These are phyloP conservation scores for Globisporangium splendens DNA, from an alignment of 352 stramenopile genomes.

Conservation along the genomic window DNA sequence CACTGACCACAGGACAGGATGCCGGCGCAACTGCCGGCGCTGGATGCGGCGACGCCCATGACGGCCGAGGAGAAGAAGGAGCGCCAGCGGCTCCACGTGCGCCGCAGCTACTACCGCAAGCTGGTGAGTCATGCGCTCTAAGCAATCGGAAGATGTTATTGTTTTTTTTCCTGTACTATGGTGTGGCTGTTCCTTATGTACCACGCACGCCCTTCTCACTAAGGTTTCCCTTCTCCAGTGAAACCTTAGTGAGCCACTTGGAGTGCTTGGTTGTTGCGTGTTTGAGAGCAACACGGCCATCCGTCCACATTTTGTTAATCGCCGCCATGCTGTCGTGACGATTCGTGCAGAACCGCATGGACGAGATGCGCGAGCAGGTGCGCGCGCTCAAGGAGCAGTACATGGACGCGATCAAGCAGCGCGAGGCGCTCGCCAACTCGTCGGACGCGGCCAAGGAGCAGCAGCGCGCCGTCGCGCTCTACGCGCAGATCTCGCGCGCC, in stretches of 20 bases:
- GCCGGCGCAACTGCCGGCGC: constrained; percentile 1
- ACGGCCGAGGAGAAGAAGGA: constrained; percentile 43
- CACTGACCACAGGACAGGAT: no score
- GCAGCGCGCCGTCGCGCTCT: constrained; percentile 25
- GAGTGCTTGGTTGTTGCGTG: no score
- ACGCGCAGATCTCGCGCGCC: constrained; percentile 42
- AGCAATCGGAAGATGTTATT: neutral
- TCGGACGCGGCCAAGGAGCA: constrained; percentile 4
- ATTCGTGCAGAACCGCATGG: constrained; percentile 25
- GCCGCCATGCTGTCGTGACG: neutral
- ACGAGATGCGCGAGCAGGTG: constrained; percentile 31
- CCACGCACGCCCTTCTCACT: neutral
- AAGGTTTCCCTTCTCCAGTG: neutral
- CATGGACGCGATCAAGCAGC: constrained; percentile 18
- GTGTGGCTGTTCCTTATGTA: neutral
- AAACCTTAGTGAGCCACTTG: neutral
- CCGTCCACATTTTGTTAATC: no score
- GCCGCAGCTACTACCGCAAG: constrained; percentile 43
- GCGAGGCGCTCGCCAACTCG: constrained; percentile 18
- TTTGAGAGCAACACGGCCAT: no score
- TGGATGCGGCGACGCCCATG: constrained; percentile 11
- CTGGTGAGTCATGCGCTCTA: constrained; percentile 8
- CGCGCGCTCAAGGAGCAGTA: constrained; percentile 33
- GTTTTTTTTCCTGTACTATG: neutral
- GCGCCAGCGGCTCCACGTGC: constrained; percentile 58